A percentile compares a stretch with the other conserved stretches of the same genome.
phyloP scores from a whole-genome alignment of 2,329 filamentous ascomycete species.

The Cercospora sojina region DNA sequence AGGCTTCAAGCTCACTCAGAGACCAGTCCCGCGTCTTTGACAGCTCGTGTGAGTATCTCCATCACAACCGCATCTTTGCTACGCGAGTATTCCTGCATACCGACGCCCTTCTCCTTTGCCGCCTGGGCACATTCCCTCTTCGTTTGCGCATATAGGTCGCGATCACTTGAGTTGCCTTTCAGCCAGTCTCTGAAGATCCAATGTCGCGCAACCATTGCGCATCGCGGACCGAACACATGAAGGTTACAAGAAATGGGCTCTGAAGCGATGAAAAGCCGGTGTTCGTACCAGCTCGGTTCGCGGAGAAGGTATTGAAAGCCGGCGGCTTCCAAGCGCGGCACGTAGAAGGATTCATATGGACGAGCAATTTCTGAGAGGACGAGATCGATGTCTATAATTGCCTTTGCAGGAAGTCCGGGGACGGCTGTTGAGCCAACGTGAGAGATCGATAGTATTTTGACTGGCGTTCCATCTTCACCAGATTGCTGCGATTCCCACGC shows the following conservation, averaged over 20 bases:
- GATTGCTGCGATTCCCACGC: slow-evolving; percentile 36
- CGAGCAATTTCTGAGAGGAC: slow-evolving; percentile 41
- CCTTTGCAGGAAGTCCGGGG: slow-evolving; percentile 52
- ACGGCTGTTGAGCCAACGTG: slow-evolving; percentile 56
- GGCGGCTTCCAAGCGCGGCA: slow-evolving; percentile 43
- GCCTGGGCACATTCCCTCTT: slow-evolving; percentile 42
- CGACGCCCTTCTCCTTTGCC: slow-evolving; percentile 2
- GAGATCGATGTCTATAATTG: slow-evolving; percentile 55
- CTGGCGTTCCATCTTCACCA: neutral
- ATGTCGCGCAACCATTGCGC: slow-evolving; percentile 47
- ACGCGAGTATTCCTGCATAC: slow-evolving; percentile 41
- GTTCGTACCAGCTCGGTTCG: slow-evolving; percentile 51
- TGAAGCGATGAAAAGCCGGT: slow-evolving; percentile 48
- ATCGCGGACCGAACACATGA: slow-evolving; percentile 51
- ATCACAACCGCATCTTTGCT: slow-evolving; percentile 46
- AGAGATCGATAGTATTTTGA: slow-evolving; percentile 39
- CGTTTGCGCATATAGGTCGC: slow-evolving; percentile 42
- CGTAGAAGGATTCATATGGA: slow-evolving; percentile 46
- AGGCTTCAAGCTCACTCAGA: neutral
- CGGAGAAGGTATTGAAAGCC: slow-evolving; percentile 51
- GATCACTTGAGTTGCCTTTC: slow-evolving; percentile 40
- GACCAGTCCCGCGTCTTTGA: slow-evolving; percentile 14
- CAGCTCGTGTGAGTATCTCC: slow-evolving; percentile 43
- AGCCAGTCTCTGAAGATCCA: slow-evolving; percentile 51
- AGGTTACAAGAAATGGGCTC: slow-evolving; percentile 44